These are phyloP conservation scores for Amylostereum areolatum DNA, from an alignment of 1,284 basidiomycete species.

Conservation along the genomic window DNA sequence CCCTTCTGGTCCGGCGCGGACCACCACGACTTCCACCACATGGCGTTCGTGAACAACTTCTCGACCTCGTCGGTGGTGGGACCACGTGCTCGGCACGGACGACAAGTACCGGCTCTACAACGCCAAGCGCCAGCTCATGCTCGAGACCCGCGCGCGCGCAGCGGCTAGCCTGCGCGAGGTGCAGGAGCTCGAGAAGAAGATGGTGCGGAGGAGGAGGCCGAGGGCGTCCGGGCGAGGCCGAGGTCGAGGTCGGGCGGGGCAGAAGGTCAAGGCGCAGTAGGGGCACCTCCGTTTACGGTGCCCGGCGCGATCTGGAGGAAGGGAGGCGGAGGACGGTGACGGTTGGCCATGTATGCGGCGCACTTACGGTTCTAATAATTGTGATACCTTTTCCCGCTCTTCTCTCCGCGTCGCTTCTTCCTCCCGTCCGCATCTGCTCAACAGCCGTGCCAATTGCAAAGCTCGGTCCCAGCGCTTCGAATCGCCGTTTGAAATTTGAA, in stretches of 20 bases:
- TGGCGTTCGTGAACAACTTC: conserved; percentile 88
- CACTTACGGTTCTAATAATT: too few relatives aligned
- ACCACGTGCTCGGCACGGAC: conserved; percentile 83
- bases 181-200: conserved; percentile 47
- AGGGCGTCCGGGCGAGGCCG: conserved; percentile 71
- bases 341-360: too few relatives aligned
- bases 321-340: too few relatives aligned
- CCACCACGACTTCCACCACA: conserved; percentile 96
- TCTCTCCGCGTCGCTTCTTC: too few relatives aligned
- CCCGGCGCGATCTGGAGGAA: too few relatives aligned
- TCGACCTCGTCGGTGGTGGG: conserved; percentile 91
- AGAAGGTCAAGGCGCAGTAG: too few relatives aligned
- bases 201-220: conserved; percentile 64
- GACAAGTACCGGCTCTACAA: conserved; percentile 79
- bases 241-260: conserved; percentile 44
- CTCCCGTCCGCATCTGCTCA: too few relatives aligned
- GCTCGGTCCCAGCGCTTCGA: too few relatives aligned
- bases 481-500: too few relatives aligned
- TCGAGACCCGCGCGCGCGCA: conserved; percentile 36
- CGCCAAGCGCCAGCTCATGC: conserved; percentile 47
- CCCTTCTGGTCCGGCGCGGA: conserved; percentile 99
- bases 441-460: too few relatives aligned
- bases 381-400: too few relatives aligned
- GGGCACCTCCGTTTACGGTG: too few relatives aligned
- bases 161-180: conserved; percentile 48